These are phyloP conservation scores for Haplosporangium gracile DNA, from an alignment of 192 early-diverging fungal species.

Conservation along the genomic window DNA sequence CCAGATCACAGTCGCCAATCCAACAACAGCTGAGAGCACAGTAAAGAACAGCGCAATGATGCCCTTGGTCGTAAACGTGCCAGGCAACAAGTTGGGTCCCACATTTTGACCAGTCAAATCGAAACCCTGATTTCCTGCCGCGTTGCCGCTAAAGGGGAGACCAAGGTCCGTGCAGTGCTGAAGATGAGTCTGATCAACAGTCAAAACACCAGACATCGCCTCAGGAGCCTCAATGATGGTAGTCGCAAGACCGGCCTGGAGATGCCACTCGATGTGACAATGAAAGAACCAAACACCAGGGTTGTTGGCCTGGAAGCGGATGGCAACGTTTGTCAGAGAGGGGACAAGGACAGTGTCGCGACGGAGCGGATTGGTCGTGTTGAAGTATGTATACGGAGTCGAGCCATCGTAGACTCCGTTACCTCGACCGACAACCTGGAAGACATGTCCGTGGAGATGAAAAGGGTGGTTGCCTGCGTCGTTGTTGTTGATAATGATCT, in stretches of 20 bases:
- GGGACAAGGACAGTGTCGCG: slow-evolving; percentile 78
- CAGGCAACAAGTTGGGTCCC: slow-evolving; percentile 59
- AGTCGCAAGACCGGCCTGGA: slow-evolving; percentile 69
- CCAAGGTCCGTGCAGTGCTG: slow-evolving; percentile 68
- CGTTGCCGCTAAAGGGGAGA: slow-evolving; percentile 70
- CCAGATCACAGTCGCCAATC: slow-evolving; percentile 80
- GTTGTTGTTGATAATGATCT: slow-evolving; percentile 73
- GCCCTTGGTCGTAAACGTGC: slow-evolving; percentile 70
- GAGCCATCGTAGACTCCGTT: slow-evolving; percentile 58
- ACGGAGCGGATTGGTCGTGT: slow-evolving; percentile 56
- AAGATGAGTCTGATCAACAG: slow-evolving; percentile 52
- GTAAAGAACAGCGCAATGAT: slow-evolving; percentile 77
- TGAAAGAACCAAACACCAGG: slow-evolving; percentile 56
- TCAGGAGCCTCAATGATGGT: slow-evolving; percentile 66
- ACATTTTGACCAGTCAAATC: slow-evolving; percentile 63
- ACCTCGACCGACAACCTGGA: slow-evolving; percentile 72
- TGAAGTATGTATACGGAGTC: slow-evolving; percentile 28
- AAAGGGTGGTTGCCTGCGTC: slow-evolving; percentile 74
- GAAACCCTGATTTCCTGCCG: slow-evolving; percentile 65
- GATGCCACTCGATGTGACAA: slow-evolving; percentile 64
- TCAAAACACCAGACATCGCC: neutral
- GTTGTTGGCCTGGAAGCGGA: slow-evolving; percentile 38
- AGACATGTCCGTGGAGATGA: slow-evolving; percentile 79
- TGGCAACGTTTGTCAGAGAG: slow-evolving; percentile 1
- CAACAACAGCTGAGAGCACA: slow-evolving; percentile 77